A percentile compares a stretch with the other conserved stretches of the same genome.
Conservation (phyloP, 2,329 filamentous ascomycete species). For the Diaporthe velutina region DNA sequence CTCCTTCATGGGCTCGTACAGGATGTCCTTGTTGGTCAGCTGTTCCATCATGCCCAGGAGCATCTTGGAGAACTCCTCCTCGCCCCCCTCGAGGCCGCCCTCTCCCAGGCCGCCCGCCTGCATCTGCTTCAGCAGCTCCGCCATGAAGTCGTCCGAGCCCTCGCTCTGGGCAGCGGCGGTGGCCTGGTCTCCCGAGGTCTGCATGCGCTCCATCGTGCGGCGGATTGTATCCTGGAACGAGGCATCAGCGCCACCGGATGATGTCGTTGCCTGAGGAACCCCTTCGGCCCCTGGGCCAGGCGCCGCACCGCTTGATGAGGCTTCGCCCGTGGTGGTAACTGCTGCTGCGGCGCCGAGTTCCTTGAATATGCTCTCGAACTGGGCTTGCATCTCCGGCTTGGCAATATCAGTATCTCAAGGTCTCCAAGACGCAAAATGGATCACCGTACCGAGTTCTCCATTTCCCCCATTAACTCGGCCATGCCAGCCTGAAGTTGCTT, state of each 20-base stretch:
- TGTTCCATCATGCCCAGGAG: constrained; percentile 99
- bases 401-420: background rate
- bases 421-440: background rate
- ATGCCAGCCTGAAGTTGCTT: constrained; percentile 91
- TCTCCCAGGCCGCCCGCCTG: constrained; percentile 73
- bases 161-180: constrained; percentile 81
- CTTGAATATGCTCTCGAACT: constrained; percentile 84
- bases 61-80: constrained; percentile 95
- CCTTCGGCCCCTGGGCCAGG: constrained; percentile 43
- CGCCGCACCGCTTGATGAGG: constrained; percentile 43
- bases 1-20: constrained; percentile 99
- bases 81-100: constrained; percentile 59
- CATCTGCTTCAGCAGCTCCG: constrained; percentile 93
- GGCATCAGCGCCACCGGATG: constrained; percentile 61
- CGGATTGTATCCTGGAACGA: constrained; percentile 94
- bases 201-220: constrained; percentile 96
- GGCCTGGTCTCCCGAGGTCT: constrained; percentile 86
- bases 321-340: constrained; percentile 44
- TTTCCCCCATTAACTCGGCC: constrained; percentile 82
- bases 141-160: constrained; percentile 81
- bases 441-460: constrained; percentile 69
- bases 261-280: constrained; percentile 44
- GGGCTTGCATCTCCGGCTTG: constrained; percentile 79
- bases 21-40: constrained; percentile 96
- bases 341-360: constrained; percentile 71